These are phyloP conservation scores for Termitomyces sp. DNA, from an alignment of 768 basidiomycete species.

Conservation along the genomic window DNA sequence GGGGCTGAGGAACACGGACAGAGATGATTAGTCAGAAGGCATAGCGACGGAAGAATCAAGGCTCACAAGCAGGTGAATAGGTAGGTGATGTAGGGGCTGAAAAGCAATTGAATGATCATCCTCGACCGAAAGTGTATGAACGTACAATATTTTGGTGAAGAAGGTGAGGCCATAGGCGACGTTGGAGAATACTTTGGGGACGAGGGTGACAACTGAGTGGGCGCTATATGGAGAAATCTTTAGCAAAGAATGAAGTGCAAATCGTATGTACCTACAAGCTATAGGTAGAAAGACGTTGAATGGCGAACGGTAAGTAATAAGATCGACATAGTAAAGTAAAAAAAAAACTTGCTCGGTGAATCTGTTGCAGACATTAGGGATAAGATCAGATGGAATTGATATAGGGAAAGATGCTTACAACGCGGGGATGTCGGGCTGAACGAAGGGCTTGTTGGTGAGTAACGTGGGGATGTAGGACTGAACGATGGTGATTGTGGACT, in stretches of 20 bases:
- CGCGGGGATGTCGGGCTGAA: conserved; percentile 93
- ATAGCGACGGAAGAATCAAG: not conserved
- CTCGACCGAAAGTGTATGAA: conserved; percentile 5
- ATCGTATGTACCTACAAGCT: conserved; percentile 51
- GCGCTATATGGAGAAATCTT: conserved; percentile 42
- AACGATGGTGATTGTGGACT: conserved; percentile 89
- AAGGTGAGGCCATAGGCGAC: conserved; percentile 82
- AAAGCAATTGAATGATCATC: conserved; percentile 3
- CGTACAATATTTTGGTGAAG: conserved; percentile 91
- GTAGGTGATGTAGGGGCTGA: conserved; percentile 82
- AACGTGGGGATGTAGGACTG: conserved; percentile 84
- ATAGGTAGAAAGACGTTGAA: conserved; percentile 6
- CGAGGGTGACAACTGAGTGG: conserved; percentile 79
- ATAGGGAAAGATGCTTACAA: conserved; percentile 43
- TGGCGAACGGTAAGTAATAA: conserved; percentile 18
- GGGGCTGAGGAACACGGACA: conserved; percentile 44
- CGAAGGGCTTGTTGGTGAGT: conserved; percentile 85
- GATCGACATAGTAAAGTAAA: not conserved
- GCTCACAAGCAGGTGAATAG: conserved; percentile 85
- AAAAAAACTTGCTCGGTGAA: conserved; percentile 64
- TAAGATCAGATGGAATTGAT: not conserved
- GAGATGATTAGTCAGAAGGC: not conserved
- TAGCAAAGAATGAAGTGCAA: not conserved
- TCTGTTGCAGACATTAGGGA: conserved; percentile 38
- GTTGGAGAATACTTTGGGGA: conserved; percentile 94